Percentiles rank a stretch among this genome's conserved stretches.
These are phyloP conservation scores for Tylopilus intermedius DNA, from an alignment of 768 basidiomycete genomes.

Conservation along the genomic window DNA sequence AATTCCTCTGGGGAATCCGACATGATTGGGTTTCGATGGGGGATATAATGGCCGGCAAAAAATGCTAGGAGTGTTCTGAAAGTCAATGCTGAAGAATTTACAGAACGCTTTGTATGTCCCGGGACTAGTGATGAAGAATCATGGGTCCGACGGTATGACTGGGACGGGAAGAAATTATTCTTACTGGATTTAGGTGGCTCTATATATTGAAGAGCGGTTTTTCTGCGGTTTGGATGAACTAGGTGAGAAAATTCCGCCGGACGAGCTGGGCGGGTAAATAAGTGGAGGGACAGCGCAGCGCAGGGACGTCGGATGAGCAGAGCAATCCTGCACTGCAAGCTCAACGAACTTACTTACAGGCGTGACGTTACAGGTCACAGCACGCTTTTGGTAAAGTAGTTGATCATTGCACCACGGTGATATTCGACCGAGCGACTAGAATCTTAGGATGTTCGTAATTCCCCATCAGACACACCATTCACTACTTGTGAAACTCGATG, in stretches of 20 bases:
- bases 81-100: conserved; percentile 7
- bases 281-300: conserved; percentile 6
- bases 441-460: not conserved
- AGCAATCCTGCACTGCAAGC: conserved; percentile 24
- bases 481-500: not conserved
- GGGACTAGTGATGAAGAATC: conserved; percentile 7
- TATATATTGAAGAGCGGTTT: conserved; percentile 3
- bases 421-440: conserved; percentile 1
- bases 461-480: not conserved
- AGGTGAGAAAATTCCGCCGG: conserved; percentile 5
- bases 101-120: not conserved
- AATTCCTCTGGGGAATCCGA: conserved; percentile 36
- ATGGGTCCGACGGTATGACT: conserved; percentile 6
- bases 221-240: conserved; percentile 13
- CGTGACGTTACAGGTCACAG: conserved; percentile 35
- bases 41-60: conserved; percentile 11
- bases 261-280: conserved; percentile 5
- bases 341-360: conserved; percentile 34
- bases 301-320: conserved; percentile 22
- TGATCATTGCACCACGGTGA: conserved; percentile 26
- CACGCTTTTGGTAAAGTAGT: conserved; percentile 30
- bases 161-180: conserved; percentile 10
- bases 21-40: conserved; percentile 20
- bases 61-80: conserved; percentile 11
- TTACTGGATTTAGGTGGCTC: conserved; percentile 11